These are phyloP conservation scores for Tolypocladium sp. DNA, from an alignment of 2,329 filamentous ascomycete genomes.

Conservation along the genomic window DNA sequence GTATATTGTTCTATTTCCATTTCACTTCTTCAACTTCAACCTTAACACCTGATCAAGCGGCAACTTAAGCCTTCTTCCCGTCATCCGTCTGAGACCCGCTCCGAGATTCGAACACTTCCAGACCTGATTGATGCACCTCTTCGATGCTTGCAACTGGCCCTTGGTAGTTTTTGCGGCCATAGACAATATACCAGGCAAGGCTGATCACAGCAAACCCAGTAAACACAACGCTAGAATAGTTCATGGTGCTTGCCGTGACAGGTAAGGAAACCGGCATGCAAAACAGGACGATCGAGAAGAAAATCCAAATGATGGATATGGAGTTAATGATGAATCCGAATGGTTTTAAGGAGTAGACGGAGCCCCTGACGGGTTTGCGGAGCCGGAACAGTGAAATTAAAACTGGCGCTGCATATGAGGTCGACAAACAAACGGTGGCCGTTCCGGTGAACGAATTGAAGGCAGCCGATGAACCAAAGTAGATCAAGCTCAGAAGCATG, in stretches of 20 bases:
- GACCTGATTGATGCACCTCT: no score
- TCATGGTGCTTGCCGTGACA: conserved; percentile 50
- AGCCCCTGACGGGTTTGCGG: conserved; percentile 54
- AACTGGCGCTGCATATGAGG: conserved; percentile 69
- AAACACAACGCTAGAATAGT: conserved; percentile 59
- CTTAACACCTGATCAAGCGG: no score
- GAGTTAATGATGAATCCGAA: conserved; percentile 63
- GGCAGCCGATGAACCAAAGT: conserved; percentile 66
- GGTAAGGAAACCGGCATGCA: conserved; percentile 62
- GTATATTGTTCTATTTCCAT: no score
- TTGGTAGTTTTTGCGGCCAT: conserved; percentile 55
- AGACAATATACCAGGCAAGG: conserved; percentile 51
- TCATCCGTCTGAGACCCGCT: no score
- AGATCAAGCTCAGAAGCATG: conserved; percentile 66
- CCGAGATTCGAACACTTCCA: no score
- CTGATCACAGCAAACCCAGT: conserved; percentile 52
- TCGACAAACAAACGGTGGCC: conserved; percentile 68
- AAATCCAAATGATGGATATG: conserved; percentile 59
- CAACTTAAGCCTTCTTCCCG: no score
- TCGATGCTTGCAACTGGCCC: no score
- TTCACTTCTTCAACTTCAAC: no score
- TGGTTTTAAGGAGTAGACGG: conserved; percentile 57
- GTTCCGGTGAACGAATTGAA: conserved; percentile 76
- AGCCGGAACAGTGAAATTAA: conserved; percentile 61
- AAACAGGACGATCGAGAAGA: conserved; percentile 61